A percentile compares a stretch with the other conserved stretches of the same genome.
phyloP scores from a whole-genome alignment of 1,284 basidiomycete genomes.

The Termitomyces sp. region DNA sequence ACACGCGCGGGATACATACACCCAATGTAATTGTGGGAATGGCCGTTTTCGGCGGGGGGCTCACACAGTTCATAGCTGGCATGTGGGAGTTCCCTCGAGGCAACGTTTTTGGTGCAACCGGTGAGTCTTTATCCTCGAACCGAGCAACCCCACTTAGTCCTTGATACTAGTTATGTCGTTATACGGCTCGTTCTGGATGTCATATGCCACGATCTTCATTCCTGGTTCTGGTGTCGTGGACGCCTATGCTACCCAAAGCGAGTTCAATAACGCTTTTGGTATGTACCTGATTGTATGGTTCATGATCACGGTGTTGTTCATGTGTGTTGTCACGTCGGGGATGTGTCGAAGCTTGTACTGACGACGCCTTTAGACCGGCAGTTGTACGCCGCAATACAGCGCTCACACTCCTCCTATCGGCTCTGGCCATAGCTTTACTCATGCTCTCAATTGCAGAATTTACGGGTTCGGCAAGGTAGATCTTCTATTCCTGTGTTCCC shows the following conservation, averaged over 20 bases:
- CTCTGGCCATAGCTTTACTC: conserved; percentile 58
- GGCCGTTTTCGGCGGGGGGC: conserved; percentile 70
- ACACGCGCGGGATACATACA: conserved; percentile 38
- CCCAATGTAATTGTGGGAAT: conserved; percentile 74
- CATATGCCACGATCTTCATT: conserved; percentile 63
- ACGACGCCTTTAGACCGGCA: conserved; percentile 16
- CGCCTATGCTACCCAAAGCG: conserved; percentile 39
- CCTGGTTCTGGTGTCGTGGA: conserved; percentile 56
- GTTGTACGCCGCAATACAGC: conserved; percentile 55
- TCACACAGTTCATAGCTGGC: conserved; percentile 64
- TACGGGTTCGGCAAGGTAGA: conserved; percentile 23
- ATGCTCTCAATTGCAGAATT: conserved; percentile 46
- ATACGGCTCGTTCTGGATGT: conserved; percentile 85
- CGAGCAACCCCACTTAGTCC: neutral
- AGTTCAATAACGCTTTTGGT: conserved; percentile 56
- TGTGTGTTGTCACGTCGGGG: conserved; percentile 34
- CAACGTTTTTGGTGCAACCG: conserved; percentile 60
- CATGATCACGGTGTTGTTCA: conserved; percentile 60
- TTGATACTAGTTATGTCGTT: conserved; percentile 66
- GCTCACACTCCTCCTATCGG: conserved; percentile 56
- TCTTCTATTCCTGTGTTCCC: neutral
- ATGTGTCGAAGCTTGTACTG: neutral
- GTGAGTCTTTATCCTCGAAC: conserved; percentile 27
- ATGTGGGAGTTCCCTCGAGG: conserved; percentile 78
- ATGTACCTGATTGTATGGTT: conserved; percentile 70